phyloP scores from a whole-genome alignment of 495 filamentous ascomycete genomes.

The Hypomontagnella monticulosa region DNA sequence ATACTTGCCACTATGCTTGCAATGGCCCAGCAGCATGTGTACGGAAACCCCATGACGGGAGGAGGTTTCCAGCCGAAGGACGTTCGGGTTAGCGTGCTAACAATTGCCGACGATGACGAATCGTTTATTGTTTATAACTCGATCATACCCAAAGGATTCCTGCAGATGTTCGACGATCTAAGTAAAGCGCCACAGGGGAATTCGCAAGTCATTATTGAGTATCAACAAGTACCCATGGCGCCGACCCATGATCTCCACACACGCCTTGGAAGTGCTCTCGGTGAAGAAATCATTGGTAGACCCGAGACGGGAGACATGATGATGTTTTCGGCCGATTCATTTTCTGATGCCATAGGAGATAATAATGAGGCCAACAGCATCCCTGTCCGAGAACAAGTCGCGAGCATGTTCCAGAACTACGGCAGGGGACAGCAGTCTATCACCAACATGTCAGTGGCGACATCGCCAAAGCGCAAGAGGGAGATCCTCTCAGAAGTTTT shows the following conservation, averaged over 20 bases:
- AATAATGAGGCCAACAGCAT: background rate
- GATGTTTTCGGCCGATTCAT: constrained; percentile 42
- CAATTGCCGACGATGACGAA: constrained; percentile 48
- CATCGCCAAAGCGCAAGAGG: constrained; percentile 28
- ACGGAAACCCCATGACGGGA: constrained; percentile 33
- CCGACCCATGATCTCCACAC: constrained; percentile 60
- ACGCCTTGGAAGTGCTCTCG: constrained; percentile 56
- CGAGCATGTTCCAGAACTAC: background rate
- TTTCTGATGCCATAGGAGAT: background rate
- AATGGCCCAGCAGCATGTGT: constrained; percentile 58
- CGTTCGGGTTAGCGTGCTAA: constrained; percentile 53
- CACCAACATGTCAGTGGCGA: background rate
- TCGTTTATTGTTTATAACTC: constrained; percentile 57
- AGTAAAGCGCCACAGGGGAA: constrained; percentile 37
- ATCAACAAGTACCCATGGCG: constrained; percentile 54
- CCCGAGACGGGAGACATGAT: constrained; percentile 48
- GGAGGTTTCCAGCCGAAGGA: constrained; percentile 41
- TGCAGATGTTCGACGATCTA: constrained; percentile 53
- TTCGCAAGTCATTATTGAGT: constrained; percentile 46
- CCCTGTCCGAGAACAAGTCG: background rate
- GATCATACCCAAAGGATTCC: constrained; percentile 49
- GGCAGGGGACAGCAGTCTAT: background rate
- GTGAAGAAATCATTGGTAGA: constrained; percentile 51
- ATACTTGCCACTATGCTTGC: constrained; percentile 54
- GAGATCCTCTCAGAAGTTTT: constrained; percentile 34